Evolutionary conservation across 2,329 filamentous ascomycete genomes (phyloP).

Genomic region (Zymoseptoria pseudotritici): DNA sequence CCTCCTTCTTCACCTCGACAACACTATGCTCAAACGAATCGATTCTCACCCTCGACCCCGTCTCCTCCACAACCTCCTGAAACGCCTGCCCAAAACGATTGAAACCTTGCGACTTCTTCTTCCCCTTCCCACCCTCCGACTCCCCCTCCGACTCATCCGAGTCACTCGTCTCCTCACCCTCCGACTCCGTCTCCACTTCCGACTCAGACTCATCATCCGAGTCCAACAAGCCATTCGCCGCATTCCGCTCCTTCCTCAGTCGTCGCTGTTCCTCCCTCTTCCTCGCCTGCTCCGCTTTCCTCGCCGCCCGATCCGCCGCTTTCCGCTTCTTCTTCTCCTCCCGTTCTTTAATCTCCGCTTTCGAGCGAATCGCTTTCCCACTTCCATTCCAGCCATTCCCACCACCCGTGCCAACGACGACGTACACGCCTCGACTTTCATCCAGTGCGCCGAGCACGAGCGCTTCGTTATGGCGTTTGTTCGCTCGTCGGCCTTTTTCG

Average conservation of each 20-base stretch:
- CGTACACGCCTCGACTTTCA: slow-evolving; percentile 77
- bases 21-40: slow-evolving; percentile 98
- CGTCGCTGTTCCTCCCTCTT: slow-evolving; percentile 50
- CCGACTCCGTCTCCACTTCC: slow-evolving; percentile 39
- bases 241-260: slow-evolving; percentile 53
- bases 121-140: slow-evolving; percentile 49
- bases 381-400: slow-evolving; percentile 61
- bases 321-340: slow-evolving; percentile 56
- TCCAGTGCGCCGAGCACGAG: slow-evolving; percentile 87
- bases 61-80: slow-evolving; percentile 88
- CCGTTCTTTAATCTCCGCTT: slow-evolving; percentile 44
- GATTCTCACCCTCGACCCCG: slow-evolving; percentile 78
- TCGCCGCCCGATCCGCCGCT: slow-evolving; percentile 42
- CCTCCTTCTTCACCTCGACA: slow-evolving; percentile 95
- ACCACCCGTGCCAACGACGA: slow-evolving; percentile 87
- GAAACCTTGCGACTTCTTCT: slow-evolving; percentile 61
- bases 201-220: slow-evolving; percentile 46
- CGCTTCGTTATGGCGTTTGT: slow-evolving; percentile 54
- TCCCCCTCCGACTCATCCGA: slow-evolving; percentile 27
- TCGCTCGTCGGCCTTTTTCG: slow-evolving; percentile 64
- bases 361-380: slow-evolving; percentile 45
- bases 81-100: slow-evolving; percentile 95
- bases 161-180: slow-evolving; percentile 30
- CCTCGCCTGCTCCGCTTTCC: slow-evolving; percentile 49
- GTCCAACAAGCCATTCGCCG: slow-evolving; percentile 45